A percentile compares a stretch with the other conserved stretches of the same genome.
phyloP scores from a whole-genome alignment of 768 basidiomycete species.

The Suillus discolor region DNA sequence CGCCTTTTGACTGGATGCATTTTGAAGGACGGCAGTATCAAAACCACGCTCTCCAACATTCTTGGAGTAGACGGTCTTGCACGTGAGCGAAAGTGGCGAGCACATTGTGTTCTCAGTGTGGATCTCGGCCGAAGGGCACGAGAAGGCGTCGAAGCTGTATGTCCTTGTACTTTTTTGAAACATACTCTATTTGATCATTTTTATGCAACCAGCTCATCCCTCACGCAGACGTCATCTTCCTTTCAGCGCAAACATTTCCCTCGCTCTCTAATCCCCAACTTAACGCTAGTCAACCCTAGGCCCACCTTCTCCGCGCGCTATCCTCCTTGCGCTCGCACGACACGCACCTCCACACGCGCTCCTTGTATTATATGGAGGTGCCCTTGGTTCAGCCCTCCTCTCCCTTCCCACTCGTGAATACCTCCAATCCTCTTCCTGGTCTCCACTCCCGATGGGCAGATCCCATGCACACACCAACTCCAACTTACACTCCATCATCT shows the following conservation, averaged over 20 bases:
- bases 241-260: constrained; percentile 37
- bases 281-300: constrained; percentile 56
- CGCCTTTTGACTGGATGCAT: constrained; percentile 87
- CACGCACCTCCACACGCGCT: constrained; percentile 73
- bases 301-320: constrained; percentile 62
- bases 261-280: constrained; percentile 37
- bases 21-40: constrained; percentile 81
- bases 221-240: constrained; percentile 81
- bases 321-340: constrained; percentile 71
- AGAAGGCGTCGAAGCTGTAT: constrained; percentile 79
- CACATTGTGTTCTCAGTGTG: constrained; percentile 79
- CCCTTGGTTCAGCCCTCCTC: constrained; percentile 77
- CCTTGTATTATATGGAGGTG: constrained; percentile 81
- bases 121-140: constrained; percentile 74
- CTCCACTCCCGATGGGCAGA: constrained; percentile 23
- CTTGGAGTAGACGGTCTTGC: constrained; percentile 81
- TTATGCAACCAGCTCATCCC: constrained; percentile 63
- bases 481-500: constrained; percentile 12
- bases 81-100: constrained; percentile 81
- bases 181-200: constrained; percentile 1
- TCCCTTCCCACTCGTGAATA: constrained; percentile 84
- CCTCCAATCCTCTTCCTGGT: constrained; percentile 85
- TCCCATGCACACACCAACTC: constrained; percentile 24
- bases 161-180: constrained; percentile 27
- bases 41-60: constrained; percentile 78